A percentile compares a stretch with the other conserved stretches of the same genome.
Conservation (phyloP, 306 rosid genomes). For the Cucumis hystrix region DNA sequence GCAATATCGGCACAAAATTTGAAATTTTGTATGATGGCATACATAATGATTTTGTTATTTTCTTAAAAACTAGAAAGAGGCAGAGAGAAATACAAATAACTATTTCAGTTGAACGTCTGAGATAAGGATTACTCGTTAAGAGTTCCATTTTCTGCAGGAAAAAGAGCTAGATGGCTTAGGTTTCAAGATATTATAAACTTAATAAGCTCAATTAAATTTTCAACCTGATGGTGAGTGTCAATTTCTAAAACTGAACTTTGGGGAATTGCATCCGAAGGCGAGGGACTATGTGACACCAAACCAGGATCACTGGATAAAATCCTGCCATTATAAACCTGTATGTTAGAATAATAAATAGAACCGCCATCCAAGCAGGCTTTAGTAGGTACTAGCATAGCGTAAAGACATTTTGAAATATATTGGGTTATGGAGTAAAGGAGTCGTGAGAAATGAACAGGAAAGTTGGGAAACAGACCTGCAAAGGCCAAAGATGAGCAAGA, state of each 20-base stretch:
- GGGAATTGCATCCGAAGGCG: neutral
- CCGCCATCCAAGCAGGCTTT: neutral
- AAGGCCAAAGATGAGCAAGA: slow-evolving; percentile 24
- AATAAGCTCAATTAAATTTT: neutral
- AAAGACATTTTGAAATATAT: neutral
- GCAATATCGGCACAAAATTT: neutral
- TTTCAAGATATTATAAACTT: neutral
- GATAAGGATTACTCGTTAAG: slow-evolving; percentile 6
- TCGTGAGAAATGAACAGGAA: neutral
- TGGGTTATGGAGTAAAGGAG: neutral
- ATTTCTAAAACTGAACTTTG: slow-evolving; percentile 3
- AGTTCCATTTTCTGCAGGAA: slow-evolving; percentile 9
- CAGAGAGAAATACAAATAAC: neutral
- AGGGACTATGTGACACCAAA: slow-evolving; percentile 7
- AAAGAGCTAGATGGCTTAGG: neutral
- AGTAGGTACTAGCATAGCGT: neutral
- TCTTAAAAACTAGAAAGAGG: neutral
- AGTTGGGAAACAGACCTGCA: slow-evolving; percentile 16
- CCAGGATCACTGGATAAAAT: slow-evolving; percentile 37
- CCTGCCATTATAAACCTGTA: slow-evolving; percentile 13
- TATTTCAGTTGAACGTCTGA: neutral
- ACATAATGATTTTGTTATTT: neutral
- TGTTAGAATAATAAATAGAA: neutral
- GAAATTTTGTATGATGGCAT: neutral
- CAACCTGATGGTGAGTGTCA: slow-evolving; percentile 17